Base-by-base conservation (phyloP, 2,329 filamentous ascomycete genomes). In the Scleromitrula shiraiana region DNA sequence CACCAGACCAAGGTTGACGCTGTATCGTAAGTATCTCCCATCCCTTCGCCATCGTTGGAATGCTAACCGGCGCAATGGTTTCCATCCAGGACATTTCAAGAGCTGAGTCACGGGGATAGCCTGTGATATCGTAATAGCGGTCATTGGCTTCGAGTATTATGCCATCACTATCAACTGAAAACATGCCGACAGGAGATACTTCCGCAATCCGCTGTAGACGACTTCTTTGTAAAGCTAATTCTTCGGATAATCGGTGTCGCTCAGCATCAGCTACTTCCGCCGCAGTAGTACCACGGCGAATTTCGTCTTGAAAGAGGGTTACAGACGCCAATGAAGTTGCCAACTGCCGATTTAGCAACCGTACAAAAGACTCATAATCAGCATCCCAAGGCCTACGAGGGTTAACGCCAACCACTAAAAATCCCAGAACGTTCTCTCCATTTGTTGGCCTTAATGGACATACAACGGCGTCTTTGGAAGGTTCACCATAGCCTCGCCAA, bases 271-370 rank as follows among this genome's bases (percentile, higher is more conserved):
- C 87, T 29, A 87, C 70, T 50, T 79, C 78, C 14, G 86, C 87
- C 2, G 85, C 85, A 57, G 74, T 76, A 60, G 85, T 80, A 0
- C 85, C 83, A 52, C 85, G 75, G 43, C 76, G 76, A 55, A 90
- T 88, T 60, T 91, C 87, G 54, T 89, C 85, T 62, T 90, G 86
- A 49, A 90, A 89, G 2, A 91, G 66, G 0, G 89, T 83, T 0
- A 89, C 85, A 0, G 85, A 90, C 1, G 86, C 86, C 61, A 91
- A 73, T 0, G 85, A 88, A 0, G 85, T 91, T 5, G 82, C 84
- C 2, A 91, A 69, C 61, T 90, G 86, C 23, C 85, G 75, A 36
- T 81, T 82, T 7, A 90, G 67, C 1, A 91, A 72, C 56, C 84
- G 79, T 27, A 90, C 73, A 59, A 90, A 91, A 0, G 90, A 71